phyloP scores from a whole-genome alignment of 768 basidiomycete species.

The Pleurotus ostreatus region DNA sequence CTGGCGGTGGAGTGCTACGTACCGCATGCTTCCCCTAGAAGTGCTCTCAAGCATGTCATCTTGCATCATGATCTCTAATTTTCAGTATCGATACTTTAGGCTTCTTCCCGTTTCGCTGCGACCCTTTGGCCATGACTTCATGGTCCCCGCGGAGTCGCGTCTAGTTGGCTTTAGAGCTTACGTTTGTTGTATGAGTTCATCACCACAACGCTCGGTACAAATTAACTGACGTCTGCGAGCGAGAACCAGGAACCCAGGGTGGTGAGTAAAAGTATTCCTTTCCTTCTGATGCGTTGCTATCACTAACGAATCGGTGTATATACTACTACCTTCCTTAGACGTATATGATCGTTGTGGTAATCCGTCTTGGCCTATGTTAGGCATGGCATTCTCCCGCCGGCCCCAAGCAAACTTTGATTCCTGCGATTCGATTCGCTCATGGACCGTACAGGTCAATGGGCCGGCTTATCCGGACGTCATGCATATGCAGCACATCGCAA shows the following conservation, averaged over 20 bases:
- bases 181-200: not conserved
- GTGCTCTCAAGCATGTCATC: not conserved
- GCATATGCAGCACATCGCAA: not conserved
- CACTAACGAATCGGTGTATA: not conserved
- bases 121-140: conserved; percentile 2
- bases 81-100: not conserved
- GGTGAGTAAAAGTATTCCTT: not conserved
- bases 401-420: not conserved
- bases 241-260: not conserved
- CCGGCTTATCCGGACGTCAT: not conserved
- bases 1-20: not conserved
- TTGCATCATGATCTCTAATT: not conserved
- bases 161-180: not conserved
- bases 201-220: not conserved
- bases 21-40: not conserved
- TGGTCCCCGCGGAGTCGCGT: not conserved
- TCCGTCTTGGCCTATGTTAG: not conserved
- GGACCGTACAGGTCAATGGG: not conserved
- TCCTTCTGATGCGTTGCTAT: not conserved
- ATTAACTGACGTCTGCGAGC: not conserved
- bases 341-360: not conserved
- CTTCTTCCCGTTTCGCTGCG: not conserved
- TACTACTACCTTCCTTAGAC: not conserved
- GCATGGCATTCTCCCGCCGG: conserved; percentile 7
- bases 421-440: not conserved